Evolutionary conservation across 148 eudicot genomes (phyloP), one percentile per base, ranked within the genome.

Genomic region (Chenopodium suecicum): DNA sequence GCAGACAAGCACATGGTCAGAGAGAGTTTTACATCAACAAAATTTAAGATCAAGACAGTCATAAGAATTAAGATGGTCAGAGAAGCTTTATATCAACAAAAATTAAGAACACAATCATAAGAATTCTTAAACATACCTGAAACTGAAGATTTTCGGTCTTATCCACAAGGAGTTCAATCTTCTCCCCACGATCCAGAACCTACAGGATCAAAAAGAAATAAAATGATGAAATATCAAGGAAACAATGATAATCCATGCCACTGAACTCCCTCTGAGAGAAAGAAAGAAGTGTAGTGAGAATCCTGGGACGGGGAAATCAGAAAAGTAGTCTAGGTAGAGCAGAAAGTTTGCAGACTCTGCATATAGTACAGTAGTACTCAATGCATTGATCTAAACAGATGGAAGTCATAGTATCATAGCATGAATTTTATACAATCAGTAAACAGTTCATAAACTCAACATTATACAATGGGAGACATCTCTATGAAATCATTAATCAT

Each of bases 131-230:
- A 79, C 79, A 65, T 75, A 91, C 99, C 91, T 96, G 99, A 86
- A 96, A 96, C 83, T 92, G 97, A 81, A 96, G 99, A 86, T 92
- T 96, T 87, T 96, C 99, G 31, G 99, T 94, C 83, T 92, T 96
- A 77, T 96, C 99, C 37, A 96, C 98, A 65, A 96, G 89, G 83
- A 96, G 91, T 84, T 94, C 99, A 85, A 96, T 96, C 88, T 91
- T 96, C 88, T 96, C 99, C 16, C 99, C 99, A 78, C 99, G 98
- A 74, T 96, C 99, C 83, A 96, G 84, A 81, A 96, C 98, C 99
- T 96, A 88, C 58, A 81, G 32, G 29, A 17, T 77, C 13, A 32
- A 22, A 80, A 23, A 46, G 44, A 73, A 12, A 3, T 34, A 23
- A 73, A 1, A 73, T 9, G 23, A n/a, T 73, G 25, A 70, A 47